Conservation (phyloP, 345 rosid species). For the Gossypium australe region DNA sequence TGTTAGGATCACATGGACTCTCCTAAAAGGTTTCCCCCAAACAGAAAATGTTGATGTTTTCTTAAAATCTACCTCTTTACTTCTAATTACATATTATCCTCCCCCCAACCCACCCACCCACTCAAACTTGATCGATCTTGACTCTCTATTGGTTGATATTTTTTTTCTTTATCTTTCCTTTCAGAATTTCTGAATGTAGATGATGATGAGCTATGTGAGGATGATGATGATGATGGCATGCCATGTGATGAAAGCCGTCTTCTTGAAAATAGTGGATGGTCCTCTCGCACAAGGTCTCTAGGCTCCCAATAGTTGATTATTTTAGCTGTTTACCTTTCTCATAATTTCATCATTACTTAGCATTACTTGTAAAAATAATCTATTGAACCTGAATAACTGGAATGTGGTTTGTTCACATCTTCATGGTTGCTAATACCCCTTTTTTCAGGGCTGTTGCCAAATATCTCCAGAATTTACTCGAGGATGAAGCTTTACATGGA, state of each 20-base stretch:
- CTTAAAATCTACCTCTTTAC: no score
- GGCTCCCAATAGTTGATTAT: neutral
- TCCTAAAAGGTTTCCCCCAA: no score
- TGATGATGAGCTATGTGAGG: constrained; percentile 74
- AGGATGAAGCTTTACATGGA: constrained; percentile 57
- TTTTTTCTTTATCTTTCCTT: constrained; percentile 1
- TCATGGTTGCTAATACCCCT: constrained; percentile 4
- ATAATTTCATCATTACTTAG: neutral
- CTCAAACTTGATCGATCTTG: neutral
- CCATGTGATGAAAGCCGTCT: constrained; percentile 52
- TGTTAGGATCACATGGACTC: no score
- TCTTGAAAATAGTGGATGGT: constrained; percentile 94
- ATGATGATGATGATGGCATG: constrained; percentile 53
- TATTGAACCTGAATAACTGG: neutral
- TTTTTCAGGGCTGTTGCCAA: constrained; percentile 83
- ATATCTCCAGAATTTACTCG: constrained; percentile 68
- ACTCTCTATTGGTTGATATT: neutral
- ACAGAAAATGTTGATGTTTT: no score
- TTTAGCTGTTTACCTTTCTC: neutral
- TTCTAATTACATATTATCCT: neutral
- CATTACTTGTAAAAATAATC: neutral
- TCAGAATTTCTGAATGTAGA: constrained; percentile 84
- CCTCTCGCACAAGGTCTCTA: constrained; percentile 90
- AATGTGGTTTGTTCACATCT: neutral
- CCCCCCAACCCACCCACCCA: no score